Evolutionary conservation across 2,329 filamentous ascomycete genomes (phyloP), one percentile per base, ranked within the genome.

Genomic region (Passalora sequoiae): DNA sequence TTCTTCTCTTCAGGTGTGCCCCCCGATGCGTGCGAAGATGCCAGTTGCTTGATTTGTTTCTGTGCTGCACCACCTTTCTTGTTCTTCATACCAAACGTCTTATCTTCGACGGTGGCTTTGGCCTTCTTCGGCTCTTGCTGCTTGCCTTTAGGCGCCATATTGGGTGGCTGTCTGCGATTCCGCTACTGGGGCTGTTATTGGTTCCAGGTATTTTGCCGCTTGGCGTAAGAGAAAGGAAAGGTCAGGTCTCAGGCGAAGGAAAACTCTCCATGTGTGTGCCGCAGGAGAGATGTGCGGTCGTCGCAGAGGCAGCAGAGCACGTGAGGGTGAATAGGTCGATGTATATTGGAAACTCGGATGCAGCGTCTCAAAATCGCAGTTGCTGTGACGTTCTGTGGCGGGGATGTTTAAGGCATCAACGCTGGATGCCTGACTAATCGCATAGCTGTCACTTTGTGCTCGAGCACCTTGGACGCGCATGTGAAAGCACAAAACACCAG

Each of bases 1-100:
- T 76, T 78, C 75, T 96, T 97, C 66, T 92, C 84, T 45, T 96
- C 91, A 16, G 87, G 80, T n/a, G 77, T 84, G 49, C 88, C 87
- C 57, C 84, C 82, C 44, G 78, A 76, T 55, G 84, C 81, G 40
- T 82, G 77, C 59, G 89, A 84, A 35, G 82, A 77, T 56, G 82
- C 72, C 66, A 98, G 79, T 60, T 89, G 86, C 46, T 86, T 83
- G 64, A 98, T 97, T 57, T 89, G 81, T 69, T 83, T 94, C 71
- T 97, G 87, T 43, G 89, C 91, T 40, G 80, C 83, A 44, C 81
- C 84, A 57, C 92, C 92, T 76, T 96, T 98, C 75, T 98, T 98
- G 66, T 98, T 98, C 73, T 98, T 98, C 92, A 98, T 97, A 60
- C 92, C 92, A 76, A 98, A 98, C 37, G 92, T 95, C 73, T 91